Conservation (phyloP, 352 stramenopile species). For the Globisporangium carolinianum region DNA sequence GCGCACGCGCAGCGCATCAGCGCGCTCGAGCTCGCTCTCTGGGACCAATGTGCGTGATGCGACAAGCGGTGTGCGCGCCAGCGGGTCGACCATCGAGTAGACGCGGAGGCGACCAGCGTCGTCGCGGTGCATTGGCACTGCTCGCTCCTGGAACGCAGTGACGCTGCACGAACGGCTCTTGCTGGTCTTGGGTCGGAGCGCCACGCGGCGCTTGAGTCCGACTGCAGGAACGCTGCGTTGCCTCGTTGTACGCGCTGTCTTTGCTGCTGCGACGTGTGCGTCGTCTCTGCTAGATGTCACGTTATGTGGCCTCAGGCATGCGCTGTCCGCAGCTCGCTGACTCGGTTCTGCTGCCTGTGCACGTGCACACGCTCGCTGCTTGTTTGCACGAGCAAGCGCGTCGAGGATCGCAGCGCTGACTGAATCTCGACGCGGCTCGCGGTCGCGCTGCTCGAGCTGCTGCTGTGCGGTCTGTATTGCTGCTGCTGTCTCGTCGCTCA, state of each 20-base stretch:
- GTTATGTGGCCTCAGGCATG: neutral
- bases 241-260: neutral
- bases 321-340: neutral
- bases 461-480: neutral
- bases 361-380: neutral
- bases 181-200: conserved; percentile 4
- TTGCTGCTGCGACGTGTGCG: neutral
- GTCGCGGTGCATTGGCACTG: conserved; percentile 14
- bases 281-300: too few relatives aligned
- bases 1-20: neutral
- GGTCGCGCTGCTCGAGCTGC: neutral
- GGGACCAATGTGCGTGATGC: neutral
- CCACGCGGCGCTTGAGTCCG: neutral
- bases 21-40: neutral
- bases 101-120: conserved; percentile 18
- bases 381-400: neutral
- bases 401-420: neutral
- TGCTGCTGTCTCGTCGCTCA: conserved; percentile 6
- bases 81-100: conserved; percentile 34
- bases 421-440: neutral
- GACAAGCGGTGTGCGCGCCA: neutral
- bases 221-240: neutral
- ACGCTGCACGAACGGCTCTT: neutral
- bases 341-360: neutral
- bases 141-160: neutral